A percentile compares a stretch with the other conserved stretches of the same genome.
Conservation (phyloP, 371 early-diverging fungal genomes). For the Mortierella sp. region DNA sequence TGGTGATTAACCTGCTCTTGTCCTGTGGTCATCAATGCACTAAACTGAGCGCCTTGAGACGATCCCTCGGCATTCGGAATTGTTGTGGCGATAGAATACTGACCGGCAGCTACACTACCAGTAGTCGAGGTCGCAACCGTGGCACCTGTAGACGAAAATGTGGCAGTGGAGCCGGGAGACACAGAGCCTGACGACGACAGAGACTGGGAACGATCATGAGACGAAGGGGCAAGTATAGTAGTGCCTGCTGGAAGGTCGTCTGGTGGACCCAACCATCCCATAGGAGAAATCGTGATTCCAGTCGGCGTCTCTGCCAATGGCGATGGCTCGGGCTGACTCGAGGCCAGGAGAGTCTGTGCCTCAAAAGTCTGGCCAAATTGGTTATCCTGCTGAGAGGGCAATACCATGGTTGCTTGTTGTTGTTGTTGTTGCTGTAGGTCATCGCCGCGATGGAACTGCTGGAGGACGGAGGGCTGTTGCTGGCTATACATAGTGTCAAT, state of each 20-base stretch:
- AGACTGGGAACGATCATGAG: background rate
- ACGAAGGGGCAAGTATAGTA: background rate
- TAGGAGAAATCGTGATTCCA: background rate
- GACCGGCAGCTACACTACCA: background rate
- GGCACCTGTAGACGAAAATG: background rate
- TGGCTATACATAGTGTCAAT: slow-evolving; percentile 4
- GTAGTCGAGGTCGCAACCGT: background rate
- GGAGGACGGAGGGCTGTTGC: background rate
- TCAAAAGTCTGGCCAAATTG: background rate
- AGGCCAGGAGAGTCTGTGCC: background rate
- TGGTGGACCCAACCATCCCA: background rate
- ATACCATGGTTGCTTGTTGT: background rate
- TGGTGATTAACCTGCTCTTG: background rate
- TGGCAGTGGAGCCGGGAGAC: background rate
- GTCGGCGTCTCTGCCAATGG: background rate
- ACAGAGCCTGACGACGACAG: background rate
- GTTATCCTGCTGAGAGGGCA: background rate
- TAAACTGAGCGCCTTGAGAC: background rate
- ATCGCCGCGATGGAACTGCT: background rate
- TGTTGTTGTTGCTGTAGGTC: background rate
- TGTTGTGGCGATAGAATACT: background rate
- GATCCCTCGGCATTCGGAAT: background rate
- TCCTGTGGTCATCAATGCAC: background rate
- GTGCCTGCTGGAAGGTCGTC: background rate
- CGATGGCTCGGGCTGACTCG: background rate